Percentiles rank a stretch among this genome's conserved stretches.
phyloP scores from a whole-genome alignment of 257 asterid genomes.

The Anisodus acutangulus region DNA sequence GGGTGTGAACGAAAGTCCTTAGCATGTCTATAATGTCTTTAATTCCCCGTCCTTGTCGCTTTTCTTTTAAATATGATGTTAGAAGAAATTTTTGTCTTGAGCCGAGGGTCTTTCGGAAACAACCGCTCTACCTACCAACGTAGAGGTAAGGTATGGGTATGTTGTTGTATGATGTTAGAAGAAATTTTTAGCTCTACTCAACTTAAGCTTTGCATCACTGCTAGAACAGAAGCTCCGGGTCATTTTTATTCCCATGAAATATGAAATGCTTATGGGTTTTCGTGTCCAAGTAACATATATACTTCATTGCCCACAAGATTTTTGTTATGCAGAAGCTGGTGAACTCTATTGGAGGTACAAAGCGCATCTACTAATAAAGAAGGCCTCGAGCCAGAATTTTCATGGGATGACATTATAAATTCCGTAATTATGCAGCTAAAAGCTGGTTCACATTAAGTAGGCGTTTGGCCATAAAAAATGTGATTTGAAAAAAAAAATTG shows the following conservation, averaged over 20 bases:
- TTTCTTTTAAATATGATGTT: not conserved
- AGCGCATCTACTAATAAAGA: not conserved
- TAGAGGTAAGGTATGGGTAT: too few species aligned
- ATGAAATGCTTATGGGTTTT: not conserved
- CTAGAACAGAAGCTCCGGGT: not conserved
- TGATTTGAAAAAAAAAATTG: too few species aligned
- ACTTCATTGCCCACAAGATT: not conserved
- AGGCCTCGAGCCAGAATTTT: not conserved
- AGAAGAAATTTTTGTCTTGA: slow-evolving; percentile 5
- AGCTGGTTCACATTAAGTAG: not conserved
- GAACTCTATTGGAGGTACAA: not conserved
- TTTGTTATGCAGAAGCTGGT: not conserved
- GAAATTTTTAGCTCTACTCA: slow-evolving; percentile 1
- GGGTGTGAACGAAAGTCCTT: not conserved
- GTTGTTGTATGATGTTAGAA: not conserved
- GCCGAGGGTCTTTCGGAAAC: too few species aligned
- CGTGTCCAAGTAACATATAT: not conserved
- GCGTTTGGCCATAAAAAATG: too few species aligned
- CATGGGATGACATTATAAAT: not conserved
- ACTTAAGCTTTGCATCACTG: not conserved
- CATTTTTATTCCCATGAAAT: not conserved
- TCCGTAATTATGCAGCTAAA: not conserved
- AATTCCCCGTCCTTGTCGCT: not conserved
- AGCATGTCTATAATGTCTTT: not conserved
- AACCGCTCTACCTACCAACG: too few species aligned